phyloP scores from a whole-genome alignment of 176 grass and related monocot genomes.

The Juncus inflexus region DNA sequence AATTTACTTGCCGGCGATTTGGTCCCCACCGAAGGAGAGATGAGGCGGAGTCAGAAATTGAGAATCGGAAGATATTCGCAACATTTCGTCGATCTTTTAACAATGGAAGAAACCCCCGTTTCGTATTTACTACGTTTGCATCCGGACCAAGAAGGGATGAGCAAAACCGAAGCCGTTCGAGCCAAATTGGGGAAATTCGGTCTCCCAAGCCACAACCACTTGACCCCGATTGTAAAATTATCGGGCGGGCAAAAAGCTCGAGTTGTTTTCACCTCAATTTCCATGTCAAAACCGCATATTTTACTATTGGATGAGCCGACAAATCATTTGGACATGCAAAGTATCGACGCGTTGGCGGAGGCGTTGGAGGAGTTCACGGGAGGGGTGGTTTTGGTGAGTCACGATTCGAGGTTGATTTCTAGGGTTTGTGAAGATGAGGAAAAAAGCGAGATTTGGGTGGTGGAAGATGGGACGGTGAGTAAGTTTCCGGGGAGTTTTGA shows the following conservation, averaged over 20 bases:
- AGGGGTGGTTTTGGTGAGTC: slow-evolving; percentile 91
- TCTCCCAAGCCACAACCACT: slow-evolving; percentile 92
- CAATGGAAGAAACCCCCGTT: slow-evolving; percentile 93
- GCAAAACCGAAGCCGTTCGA: slow-evolving; percentile 82
- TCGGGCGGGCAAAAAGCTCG: slow-evolving; percentile 90
- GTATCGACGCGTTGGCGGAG: slow-evolving; percentile 87
- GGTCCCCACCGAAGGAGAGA: slow-evolving; percentile 66
- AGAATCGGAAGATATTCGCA: slow-evolving; percentile 90
- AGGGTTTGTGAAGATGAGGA: slow-evolving; percentile 84
- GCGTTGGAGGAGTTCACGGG: slow-evolving; percentile 90
- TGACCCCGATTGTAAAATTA: slow-evolving; percentile 91
- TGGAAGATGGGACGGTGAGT: slow-evolving; percentile 84
- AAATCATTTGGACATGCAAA: slow-evolving; percentile 98
- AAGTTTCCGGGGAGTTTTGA: slow-evolving; percentile 74
- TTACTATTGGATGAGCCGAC: slow-evolving; percentile 94
- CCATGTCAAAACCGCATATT: slow-evolving; percentile 90
- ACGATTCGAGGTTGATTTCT: slow-evolving; percentile 86
- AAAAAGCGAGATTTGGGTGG: slow-evolving; percentile 89
- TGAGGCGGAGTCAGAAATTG: slow-evolving; percentile 81
- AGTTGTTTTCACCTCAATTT: slow-evolving; percentile 97
- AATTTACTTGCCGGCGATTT: slow-evolving; percentile 97
- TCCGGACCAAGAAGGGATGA: slow-evolving; percentile 93
- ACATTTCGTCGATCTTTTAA: slow-evolving; percentile 94
- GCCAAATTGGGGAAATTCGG: slow-evolving; percentile 95
- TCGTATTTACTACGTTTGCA: slow-evolving; percentile 87